phyloP scores from a whole-genome alignment of 768 basidiomycete genomes.

The Amanita polypyramis region DNA sequence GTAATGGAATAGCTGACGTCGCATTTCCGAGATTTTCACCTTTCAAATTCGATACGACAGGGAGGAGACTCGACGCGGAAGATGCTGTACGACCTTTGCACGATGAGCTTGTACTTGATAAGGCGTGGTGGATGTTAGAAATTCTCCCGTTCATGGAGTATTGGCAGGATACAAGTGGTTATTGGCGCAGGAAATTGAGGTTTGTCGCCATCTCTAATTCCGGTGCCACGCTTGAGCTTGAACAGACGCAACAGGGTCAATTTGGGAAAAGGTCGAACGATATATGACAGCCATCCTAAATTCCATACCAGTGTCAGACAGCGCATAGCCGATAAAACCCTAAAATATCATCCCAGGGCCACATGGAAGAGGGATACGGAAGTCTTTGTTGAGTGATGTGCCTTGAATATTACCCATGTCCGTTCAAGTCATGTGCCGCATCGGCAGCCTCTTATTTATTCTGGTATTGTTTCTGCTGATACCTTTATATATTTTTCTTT shows the following conservation, averaged over 20 bases:
- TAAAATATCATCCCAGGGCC: constrained; percentile 53
- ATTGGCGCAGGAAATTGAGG: constrained; percentile 47
- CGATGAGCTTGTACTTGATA: constrained; percentile 35
- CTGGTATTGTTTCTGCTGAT: too few relatives aligned
- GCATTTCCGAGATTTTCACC: constrained; percentile 7
- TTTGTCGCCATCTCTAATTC: constrained; percentile 24
- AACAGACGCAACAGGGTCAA: constrained; percentile 29
- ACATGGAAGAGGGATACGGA: constrained; percentile 36
- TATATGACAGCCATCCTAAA: constrained; percentile 34
- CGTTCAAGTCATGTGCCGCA: too few relatives aligned
- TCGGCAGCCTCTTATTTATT: too few relatives aligned
- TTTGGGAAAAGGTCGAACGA: constrained; percentile 44
- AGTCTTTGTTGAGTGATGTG: constrained; percentile 27
- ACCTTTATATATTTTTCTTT: too few relatives aligned
- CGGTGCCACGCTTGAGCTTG: neutral
- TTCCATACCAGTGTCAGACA: constrained; percentile 58
- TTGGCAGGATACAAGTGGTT: constrained; percentile 46
- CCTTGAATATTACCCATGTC: too few relatives aligned
- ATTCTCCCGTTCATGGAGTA: constrained; percentile 41
- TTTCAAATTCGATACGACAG: constrained; percentile 6
- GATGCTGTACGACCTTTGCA: constrained; percentile 42
- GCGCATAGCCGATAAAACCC: constrained; percentile 35
- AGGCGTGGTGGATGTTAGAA: constrained; percentile 67
- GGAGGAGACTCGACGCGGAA: constrained; percentile 17
- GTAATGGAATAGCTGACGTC: constrained; percentile 25